These are phyloP conservation scores for Ballota nigra DNA, from an alignment of 257 asterid genomes.

Conservation along the genomic window DNA sequence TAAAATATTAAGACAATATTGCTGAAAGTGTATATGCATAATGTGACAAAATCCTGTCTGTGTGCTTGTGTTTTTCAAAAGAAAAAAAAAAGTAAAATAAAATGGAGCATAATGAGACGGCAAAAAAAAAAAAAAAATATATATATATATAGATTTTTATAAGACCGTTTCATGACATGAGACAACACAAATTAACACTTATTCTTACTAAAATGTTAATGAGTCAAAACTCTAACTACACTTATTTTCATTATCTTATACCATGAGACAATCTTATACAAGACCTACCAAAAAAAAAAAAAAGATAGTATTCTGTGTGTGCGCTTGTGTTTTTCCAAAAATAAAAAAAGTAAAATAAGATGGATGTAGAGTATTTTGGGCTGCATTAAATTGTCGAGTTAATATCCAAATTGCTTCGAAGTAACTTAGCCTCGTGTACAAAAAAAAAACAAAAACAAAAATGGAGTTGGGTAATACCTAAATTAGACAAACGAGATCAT, in stretches of 20 bases:
- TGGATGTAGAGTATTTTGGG: background rate
- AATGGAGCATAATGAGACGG: too few species aligned
- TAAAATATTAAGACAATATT: slow-evolving; percentile 9
- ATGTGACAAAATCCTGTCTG: background rate
- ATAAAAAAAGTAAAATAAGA: background rate
- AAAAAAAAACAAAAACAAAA: background rate
- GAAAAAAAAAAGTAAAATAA: background rate
- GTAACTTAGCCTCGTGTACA: background rate
- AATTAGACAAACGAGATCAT: slow-evolving; percentile 8
- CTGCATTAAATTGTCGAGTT: background rate
- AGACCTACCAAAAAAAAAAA: too few species aligned
- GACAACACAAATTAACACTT: too few species aligned
- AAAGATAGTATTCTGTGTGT: too few species aligned
- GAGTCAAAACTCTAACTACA: too few species aligned
- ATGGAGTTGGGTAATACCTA: too few species aligned
- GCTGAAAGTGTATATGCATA: background rate
- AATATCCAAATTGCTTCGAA: background rate
- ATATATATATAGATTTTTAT: too few species aligned
- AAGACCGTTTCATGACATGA: too few species aligned
- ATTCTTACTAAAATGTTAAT: too few species aligned
- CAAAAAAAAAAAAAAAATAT: too few species aligned
- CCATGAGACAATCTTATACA: too few species aligned
- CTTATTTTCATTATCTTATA: too few species aligned
- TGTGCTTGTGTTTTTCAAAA: background rate
- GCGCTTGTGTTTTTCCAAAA: background rate